Conservation (phyloP, 495 filamentous ascomycete species). For the Neurospora hispaniola region DNA sequence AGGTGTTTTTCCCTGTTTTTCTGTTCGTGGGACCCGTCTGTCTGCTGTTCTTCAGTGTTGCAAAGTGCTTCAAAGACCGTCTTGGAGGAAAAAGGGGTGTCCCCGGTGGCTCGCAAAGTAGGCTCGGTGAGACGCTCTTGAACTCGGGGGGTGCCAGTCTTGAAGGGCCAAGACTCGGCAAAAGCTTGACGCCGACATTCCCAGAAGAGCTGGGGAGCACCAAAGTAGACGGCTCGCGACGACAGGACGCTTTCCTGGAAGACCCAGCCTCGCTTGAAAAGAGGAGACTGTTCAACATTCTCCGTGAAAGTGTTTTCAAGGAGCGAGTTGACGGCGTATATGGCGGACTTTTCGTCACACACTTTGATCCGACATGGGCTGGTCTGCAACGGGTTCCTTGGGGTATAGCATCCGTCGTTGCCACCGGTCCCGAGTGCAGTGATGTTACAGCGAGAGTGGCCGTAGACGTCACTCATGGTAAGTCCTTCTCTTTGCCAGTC, state of each 20-base stretch:
- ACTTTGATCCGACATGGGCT: background rate
- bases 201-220: slow-evolving; percentile 7
- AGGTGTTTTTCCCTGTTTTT: background rate
- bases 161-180: background rate
- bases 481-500: slow-evolving; percentile 6
- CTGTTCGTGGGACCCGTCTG: background rate
- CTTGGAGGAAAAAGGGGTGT: background rate
- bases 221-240: slow-evolving; percentile 5
- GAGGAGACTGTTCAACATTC: slow-evolving; percentile 1
- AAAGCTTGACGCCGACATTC: slow-evolving; percentile 2
- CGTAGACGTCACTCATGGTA: slow-evolving; percentile 6
- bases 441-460: slow-evolving; percentile 1
- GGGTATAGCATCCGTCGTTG: background rate
- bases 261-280: slow-evolving; percentile 9
- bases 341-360: background rate
- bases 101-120: background rate
- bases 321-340: background rate
- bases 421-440: background rate
- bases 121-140: background rate
- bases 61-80: background rate
- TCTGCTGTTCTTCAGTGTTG: background rate
- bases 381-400: background rate
- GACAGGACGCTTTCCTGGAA: slow-evolving; percentile 9
- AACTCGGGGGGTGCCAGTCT: background rate
- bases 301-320: background rate